Evolutionary conservation across 164 flowering plant species (phyloP), one percentile per base, ranked within the genome.

Genomic region (Tetrastigma voinierianum): DNA sequence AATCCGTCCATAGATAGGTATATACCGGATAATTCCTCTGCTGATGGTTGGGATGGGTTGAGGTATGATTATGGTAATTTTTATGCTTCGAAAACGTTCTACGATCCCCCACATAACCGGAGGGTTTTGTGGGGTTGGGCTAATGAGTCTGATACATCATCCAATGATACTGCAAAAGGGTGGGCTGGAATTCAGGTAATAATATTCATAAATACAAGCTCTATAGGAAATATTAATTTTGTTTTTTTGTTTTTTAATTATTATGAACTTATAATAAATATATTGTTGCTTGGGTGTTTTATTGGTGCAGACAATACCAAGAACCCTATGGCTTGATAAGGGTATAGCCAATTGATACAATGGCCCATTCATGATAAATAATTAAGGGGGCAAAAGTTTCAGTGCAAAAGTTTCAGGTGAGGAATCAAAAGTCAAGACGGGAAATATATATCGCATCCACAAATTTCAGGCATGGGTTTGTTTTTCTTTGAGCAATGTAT

Each of bases 101-200:
- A 74, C 51, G 99, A 95, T 61, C 59, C 76, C 0, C n/a, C 9
- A 0, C 84, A 79, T 72, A 82, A 74, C 0, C 67, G 99, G 52
- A 87, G 99, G 76, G 76, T 95, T 23, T 62, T 95, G 76, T 90
- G 90, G 98, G 97, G 91, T 6, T 95, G 99, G 99, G 84, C 88
- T 21, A 95, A 95, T 62, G 99, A 95, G 67, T 92, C 98, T 1
- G 92, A 87, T 53, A 55, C 77, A 15, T 19, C 21, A 0, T 2
- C 4, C 0, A 67, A 77, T 17, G 86, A 86, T 77, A 60, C 59
- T 1, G 17, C 7, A 0, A 95, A 90, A 56, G 97, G 97, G 0
- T 95, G 98, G 98, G 88, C 97, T 9, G 98, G 98, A 51, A 67
- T 95, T 72, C 97, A 90, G 90, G 96, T 89, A 70, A 19, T 11